phyloP scores from a whole-genome alignment of 2,329 filamentous ascomycete species.

The Hymenoscyphus albidus region DNA sequence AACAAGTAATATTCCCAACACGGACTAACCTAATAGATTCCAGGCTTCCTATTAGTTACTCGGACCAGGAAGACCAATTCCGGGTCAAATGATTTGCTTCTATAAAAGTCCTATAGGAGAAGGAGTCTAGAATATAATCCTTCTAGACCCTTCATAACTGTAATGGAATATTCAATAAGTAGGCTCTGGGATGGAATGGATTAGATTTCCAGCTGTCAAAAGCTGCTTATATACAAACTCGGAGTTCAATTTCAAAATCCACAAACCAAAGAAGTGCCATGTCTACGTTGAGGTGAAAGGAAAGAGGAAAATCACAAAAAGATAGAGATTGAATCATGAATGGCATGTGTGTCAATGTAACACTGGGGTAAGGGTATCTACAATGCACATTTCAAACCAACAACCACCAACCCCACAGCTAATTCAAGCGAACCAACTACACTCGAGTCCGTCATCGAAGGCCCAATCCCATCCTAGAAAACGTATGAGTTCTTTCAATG shows the following conservation, averaged over 20 bases:
- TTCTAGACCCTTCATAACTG: no score
- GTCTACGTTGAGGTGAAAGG: neutral
- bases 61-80: no score
- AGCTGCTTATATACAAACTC: no score
- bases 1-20: no score
- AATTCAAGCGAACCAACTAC: neutral
- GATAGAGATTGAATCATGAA: neutral
- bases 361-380: neutral
- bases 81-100: no score
- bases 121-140: no score
- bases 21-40: no score
- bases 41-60: no score
- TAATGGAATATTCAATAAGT: no score
- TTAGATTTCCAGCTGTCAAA: no score
- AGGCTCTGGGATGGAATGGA: no score
- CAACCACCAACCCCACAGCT: neutral
- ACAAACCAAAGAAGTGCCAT: neutral
- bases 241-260: neutral
- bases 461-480: neutral
- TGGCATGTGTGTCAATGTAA: neutral
- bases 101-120: no score
- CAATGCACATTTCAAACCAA: neutral
- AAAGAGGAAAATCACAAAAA: neutral
- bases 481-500: constrained; percentile 1
- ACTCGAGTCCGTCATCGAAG: neutral